Conservation (phyloP, 225 moss, liverwort and hornwort genomes). For the Sphagnum tenellum region DNA sequence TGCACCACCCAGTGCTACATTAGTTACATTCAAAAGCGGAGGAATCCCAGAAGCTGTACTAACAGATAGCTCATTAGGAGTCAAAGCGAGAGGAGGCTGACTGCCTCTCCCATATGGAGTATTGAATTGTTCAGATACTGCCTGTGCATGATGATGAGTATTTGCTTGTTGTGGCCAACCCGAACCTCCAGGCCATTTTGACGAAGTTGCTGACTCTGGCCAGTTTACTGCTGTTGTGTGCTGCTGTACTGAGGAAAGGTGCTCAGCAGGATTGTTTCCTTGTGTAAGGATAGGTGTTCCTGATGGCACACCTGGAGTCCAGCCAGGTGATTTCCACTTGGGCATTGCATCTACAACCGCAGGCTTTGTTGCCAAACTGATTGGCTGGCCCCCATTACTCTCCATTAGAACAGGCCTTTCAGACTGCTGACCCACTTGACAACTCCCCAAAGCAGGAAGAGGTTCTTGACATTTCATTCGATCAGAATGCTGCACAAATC, state of each 20-base stretch:
- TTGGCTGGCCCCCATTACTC: constrained; percentile 38
- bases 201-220: constrained; percentile 29
- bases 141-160: constrained; percentile 16
- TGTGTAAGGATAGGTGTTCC: constrained; percentile 20
- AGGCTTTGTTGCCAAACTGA: constrained; percentile 28
- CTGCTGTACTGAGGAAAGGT: constrained; percentile 12
- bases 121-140: constrained; percentile 62
- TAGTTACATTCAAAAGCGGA: constrained; percentile 32
- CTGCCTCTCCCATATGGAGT: constrained; percentile 35
- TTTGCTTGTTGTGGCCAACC: constrained; percentile 45
- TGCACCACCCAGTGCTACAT: constrained; percentile 9
- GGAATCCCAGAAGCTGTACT: constrained; percentile 29
- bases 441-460: constrained; percentile 20
- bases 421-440: constrained; percentile 41
- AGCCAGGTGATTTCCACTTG: constrained; percentile 45
- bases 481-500: constrained; percentile 49
- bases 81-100: constrained; percentile 46
- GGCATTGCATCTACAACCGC: constrained; percentile 11
- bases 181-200: constrained; percentile 35
- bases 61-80: constrained; percentile 36
- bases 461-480: constrained; percentile 44
- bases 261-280: constrained; percentile 19
- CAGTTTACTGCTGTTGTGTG: constrained; percentile 39
- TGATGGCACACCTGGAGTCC: constrained; percentile 31
- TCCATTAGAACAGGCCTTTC: constrained; percentile 30